Percentiles rank a stretch among this genome's conserved stretches.
Evolutionary conservation across 78 protist genomes (phyloP).

Genomic region (Protostelium mycophagum): DNA sequence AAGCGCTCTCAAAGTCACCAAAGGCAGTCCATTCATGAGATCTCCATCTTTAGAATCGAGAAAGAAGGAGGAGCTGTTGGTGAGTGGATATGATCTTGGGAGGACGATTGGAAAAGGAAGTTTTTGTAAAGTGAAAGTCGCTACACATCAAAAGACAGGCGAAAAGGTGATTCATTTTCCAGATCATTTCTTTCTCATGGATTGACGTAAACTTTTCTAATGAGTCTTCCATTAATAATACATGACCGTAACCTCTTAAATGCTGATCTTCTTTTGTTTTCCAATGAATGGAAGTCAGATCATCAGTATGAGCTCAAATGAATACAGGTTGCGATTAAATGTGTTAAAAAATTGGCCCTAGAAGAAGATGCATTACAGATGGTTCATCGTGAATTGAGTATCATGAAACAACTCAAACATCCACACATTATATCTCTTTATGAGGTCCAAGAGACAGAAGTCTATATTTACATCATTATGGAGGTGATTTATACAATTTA

Average conservation of each 20-base stretch:
- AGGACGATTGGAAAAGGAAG: conserved; percentile 71
- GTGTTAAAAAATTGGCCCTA: conserved; percentile 43
- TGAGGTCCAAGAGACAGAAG: conserved; percentile 59
- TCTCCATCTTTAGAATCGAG: not conserved
- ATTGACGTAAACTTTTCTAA: not conserved
- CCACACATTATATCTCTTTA: conserved; percentile 65
- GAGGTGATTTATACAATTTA: too few relatives aligned
- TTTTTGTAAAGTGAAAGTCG: conserved; percentile 71
- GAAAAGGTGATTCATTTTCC: conserved; percentile 29
- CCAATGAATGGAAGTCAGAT: not conserved
- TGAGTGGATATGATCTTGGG: conserved; percentile 44
- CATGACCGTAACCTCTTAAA: not conserved
- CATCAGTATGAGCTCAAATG: not conserved
- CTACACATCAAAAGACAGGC: conserved; percentile 58
- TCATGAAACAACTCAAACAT: conserved; percentile 55
- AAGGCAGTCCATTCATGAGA: not conserved
- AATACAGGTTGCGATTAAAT: conserved; percentile 62
- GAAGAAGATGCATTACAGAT: conserved; percentile 44
- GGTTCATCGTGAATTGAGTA: conserved; percentile 65
- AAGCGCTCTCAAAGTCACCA: not conserved
- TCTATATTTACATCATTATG: conserved; percentile 60
- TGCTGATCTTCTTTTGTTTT: conserved; percentile 6
- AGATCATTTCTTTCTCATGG: not conserved
- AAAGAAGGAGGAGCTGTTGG: conserved; percentile 6
- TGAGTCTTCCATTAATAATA: not conserved